Evolutionary conservation across 164 flowering plant genomes (phyloP), one percentile per base, ranked within the genome.

Genomic region (Vitis amurensis): DNA sequence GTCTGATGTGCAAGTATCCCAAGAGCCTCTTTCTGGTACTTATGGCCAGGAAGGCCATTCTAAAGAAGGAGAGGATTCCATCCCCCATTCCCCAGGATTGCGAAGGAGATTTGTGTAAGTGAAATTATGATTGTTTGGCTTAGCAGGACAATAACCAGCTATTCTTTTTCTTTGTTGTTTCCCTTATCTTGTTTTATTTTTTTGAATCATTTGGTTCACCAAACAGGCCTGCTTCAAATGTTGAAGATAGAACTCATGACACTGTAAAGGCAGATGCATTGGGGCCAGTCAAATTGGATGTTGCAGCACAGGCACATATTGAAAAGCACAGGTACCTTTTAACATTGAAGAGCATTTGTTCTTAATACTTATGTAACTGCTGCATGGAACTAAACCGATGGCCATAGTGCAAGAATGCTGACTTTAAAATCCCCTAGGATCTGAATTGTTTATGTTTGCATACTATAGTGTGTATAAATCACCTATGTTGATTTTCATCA

Each of bases 281-380:
- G 4, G 59, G 51, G 16, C 73, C 88, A 56, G 76, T 88, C 56
- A 88, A 83, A 68, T 71, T 90, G 78, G 95, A 90, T 85, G 82
- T 82, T 50, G 74, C 73, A 4, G 82, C 91, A 12, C 85, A 85
- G 11, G 81, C 79, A 7, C 90, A 84, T 78, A 82, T 90, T 69
- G 91, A 87, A 63, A 90, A 86, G 67, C 92, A 90, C 79, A 87
- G 92, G 94, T 87, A 67, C n/a, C 44, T 37, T 37, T 37, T 37
- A 37, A 37, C 44, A 37, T 37, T 37, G 44, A 37, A 3, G 44
- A 37, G 7, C 44, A 37, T 0, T 37, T 6, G 44, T 37, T 37
- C 44, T 37, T 37, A 37, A 37, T 37, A 37, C 44, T 37, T 37
- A 37, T 23, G 27, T 23, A 37, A 37, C 7, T 37, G 44, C 44